Percentiles rank a stretch among this genome's conserved stretches.
Conservation (phyloP, 371 early-diverging fungal genomes). For the Mucor plumbeus region DNA sequence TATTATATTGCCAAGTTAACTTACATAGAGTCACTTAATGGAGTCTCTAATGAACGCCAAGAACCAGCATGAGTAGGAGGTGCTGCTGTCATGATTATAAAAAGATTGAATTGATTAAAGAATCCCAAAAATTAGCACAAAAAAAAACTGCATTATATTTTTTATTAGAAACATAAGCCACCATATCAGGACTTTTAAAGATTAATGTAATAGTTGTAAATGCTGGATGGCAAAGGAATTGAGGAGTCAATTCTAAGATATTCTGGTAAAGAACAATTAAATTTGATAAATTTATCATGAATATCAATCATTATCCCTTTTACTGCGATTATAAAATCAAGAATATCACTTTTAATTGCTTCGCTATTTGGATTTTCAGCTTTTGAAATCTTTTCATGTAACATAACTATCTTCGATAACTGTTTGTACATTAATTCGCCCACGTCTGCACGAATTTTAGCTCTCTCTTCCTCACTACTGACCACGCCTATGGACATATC, state of each 20-base stretch:
- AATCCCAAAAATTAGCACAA: neutral
- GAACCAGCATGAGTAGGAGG: constrained; percentile 47
- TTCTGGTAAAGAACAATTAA: neutral
- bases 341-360: too few relatives aligned
- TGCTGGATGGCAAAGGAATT: constrained; percentile 15
- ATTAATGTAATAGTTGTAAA: constrained; percentile 5
- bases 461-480: neutral
- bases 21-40: constrained; percentile 49
- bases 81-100: constrained; percentile 30
- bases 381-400: too few relatives aligned
- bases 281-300: neutral
- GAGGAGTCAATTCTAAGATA: neutral
- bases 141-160: neutral
- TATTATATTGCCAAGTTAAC: neutral
- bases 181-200: neutral
- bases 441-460: too few relatives aligned
- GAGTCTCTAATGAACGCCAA: constrained; percentile 41
- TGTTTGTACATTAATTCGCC: neutral
- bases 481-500: neutral
- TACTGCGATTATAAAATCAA: neutral
- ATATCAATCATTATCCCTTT: neutral
- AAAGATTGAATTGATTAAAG: neutral
- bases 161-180: constrained; percentile 23
- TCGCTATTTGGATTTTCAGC: too few relatives aligned
- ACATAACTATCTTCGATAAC: neutral